Base-by-base conservation (phyloP, 345 rosid genomes). In the Carallia brachiata region DNA sequence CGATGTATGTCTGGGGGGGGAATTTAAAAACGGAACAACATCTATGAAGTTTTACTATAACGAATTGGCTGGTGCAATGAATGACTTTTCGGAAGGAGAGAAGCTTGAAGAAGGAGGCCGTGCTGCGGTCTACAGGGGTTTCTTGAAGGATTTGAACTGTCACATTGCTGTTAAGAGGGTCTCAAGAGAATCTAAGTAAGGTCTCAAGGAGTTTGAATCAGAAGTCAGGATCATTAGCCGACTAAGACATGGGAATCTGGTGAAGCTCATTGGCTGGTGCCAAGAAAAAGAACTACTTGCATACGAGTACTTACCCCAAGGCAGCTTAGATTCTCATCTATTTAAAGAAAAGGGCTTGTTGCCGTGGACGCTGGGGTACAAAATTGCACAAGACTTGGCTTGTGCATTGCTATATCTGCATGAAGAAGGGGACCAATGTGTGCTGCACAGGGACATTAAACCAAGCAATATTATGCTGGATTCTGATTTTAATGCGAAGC, bases 141-240 rank as follows among this genome's bases (percentile, higher is more conserved):
- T 4, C 28, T 65, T 30, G 57, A 6, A 15, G 3, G 68, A 50
- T 47, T 31, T 31, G 8, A 28, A 31, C 32, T 28, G 7, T 18
- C 2, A 27, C 23, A 27, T 63, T n/a, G 66, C 54, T 27, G 54
- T 63, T 23, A 47, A 63, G 34, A 63, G 67, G 28, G 31, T 47
- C 1, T 63, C 55, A 13, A 27, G 30, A 13, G 27, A 6, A 5
- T 63, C 67, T 19, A 10, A 8, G 13, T 55, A 63, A 44, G 67
- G 81, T 2, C 34, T 1, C 4, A 32, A 32, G 4, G 34, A 32
- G 34, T 32, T 70, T 2, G 63, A 52, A 0, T 28, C 65, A 1
- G 84, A 81, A 55, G 69, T 83, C 6, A 76, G 37, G 64, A 77
- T 72, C 23, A 76, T 83, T 36, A 76, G 79, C 50, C 71, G 67